phyloP scores from a whole-genome alignment of 345 rosid species.

The Gossypium australe region DNA sequence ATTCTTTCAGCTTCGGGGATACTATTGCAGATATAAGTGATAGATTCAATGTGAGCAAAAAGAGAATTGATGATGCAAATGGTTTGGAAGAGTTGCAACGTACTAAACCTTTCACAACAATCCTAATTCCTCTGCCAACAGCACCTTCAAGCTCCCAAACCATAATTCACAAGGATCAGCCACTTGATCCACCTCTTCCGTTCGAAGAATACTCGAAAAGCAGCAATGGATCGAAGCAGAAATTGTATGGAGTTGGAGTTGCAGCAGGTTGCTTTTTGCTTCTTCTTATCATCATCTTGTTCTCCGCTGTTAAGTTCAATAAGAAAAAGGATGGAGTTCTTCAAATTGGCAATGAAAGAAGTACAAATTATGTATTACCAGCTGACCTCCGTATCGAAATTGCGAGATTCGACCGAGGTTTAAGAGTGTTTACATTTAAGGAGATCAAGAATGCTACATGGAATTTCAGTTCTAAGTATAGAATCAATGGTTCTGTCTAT shows the following conservation, averaged over 20 bases:
- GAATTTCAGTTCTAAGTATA: conserved; percentile 32
- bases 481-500: conserved; percentile 38
- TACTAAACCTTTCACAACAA: conserved; percentile 31
- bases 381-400: conserved; percentile 34
- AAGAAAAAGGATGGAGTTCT: conserved; percentile 15
- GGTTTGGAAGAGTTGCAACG: conserved; percentile 19
- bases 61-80: conserved; percentile 27
- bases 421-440: conserved; percentile 24
- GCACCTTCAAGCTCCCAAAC: conserved; percentile 31
- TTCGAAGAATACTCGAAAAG: neutral
- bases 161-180: conserved; percentile 12
- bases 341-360: neutral
- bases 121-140: conserved; percentile 32
- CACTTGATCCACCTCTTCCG: conserved; percentile 9
- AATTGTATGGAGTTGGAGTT: conserved; percentile 17
- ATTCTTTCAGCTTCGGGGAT: conserved; percentile 22
- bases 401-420: conserved; percentile 34
- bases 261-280: conserved; percentile 28
- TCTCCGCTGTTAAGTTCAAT: conserved; percentile 11
- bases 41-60: conserved; percentile 28
- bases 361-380: neutral
- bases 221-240: conserved; percentile 15
- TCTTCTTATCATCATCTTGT: conserved; percentile 10
- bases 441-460: conserved; percentile 36
- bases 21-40: conserved; percentile 14